phyloP scores from a whole-genome alignment of 768 basidiomycete species.

The Cyclocybe cylindracea region DNA sequence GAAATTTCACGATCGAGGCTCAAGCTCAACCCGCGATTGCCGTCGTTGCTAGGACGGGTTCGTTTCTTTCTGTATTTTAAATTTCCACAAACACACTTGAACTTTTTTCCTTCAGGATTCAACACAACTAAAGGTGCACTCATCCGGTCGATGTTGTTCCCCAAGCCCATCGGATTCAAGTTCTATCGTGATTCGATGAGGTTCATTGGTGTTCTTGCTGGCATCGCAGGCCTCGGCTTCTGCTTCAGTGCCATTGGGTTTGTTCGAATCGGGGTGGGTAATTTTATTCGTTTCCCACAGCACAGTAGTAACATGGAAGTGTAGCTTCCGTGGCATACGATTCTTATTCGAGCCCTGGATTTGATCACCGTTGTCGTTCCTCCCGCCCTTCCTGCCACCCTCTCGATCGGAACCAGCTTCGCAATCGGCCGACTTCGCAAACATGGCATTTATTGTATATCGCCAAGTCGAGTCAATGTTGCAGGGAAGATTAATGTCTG shows the following conservation, averaged over 20 bases:
- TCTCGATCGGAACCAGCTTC: slow-evolving; percentile 97
- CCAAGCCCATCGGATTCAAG: slow-evolving; percentile 98
- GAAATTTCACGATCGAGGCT: slow-evolving; percentile 52
- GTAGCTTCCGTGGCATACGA: slow-evolving; percentile 88
- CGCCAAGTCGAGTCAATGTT: slow-evolving; percentile 93
- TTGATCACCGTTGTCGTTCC: slow-evolving; percentile 97
- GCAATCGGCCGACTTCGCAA: slow-evolving; percentile 88
- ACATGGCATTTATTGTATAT: slow-evolving; percentile 91
- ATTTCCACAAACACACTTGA: neutral
- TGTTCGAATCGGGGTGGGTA: slow-evolving; percentile 78
- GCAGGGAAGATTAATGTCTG: slow-evolving; percentile 96
- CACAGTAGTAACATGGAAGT: neutral
- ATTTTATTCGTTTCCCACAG: neutral
- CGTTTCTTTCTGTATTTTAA: slow-evolving; percentile 8
- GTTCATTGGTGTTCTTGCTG: slow-evolving; percentile 89
- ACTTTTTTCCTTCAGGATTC: slow-evolving; percentile 55
- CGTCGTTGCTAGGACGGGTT: slow-evolving; percentile 85
- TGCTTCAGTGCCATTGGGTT: slow-evolving; percentile 92
- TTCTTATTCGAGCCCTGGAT: slow-evolving; percentile 89
- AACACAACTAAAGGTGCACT: slow-evolving; percentile 97
- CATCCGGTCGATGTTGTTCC: slow-evolving; percentile 96
- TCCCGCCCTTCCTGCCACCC: slow-evolving; percentile 93
- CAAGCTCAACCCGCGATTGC: slow-evolving; percentile 68
- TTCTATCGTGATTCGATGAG: slow-evolving; percentile 92
- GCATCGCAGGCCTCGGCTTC: slow-evolving; percentile 92